These are phyloP conservation scores for Tulasnella sp. DNA, from an alignment of 768 basidiomycete genomes.

Conservation along the genomic window DNA sequence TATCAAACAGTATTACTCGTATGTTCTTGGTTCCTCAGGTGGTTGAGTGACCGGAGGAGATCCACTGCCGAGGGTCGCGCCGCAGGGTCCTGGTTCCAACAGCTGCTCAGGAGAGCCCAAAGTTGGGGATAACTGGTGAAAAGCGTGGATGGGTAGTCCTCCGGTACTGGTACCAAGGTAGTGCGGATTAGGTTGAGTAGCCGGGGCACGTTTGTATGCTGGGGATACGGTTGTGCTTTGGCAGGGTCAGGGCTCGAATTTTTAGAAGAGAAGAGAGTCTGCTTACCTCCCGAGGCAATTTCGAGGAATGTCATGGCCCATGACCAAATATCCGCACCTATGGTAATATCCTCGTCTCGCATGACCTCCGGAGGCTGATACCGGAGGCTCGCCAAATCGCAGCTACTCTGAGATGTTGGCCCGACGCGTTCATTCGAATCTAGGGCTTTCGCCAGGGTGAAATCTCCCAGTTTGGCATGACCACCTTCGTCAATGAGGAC, in stretches of 20 bases:
- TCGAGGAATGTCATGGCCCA: constrained; percentile 22
- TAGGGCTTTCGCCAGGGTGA: constrained; percentile 4
- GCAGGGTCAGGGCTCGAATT: neutral
- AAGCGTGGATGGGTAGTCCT: neutral
- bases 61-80: neutral
- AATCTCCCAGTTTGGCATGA: neutral
- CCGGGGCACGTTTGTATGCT: neutral
- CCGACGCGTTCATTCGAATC: neutral
- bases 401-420: neutral
- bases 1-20: neutral
- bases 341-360: neutral
- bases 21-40: neutral
- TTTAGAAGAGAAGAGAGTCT: no score
- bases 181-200: neutral
- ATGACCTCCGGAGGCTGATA: constrained; percentile 15
- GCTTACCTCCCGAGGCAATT: constrained; percentile 15
- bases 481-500: constrained; percentile 9
- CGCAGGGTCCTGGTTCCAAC: neutral
- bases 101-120: neutral
- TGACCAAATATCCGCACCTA: constrained; percentile 13
- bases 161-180: neutral
- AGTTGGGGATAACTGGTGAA: neutral
- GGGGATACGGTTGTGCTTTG: neutral
- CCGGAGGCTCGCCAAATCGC: neutral
- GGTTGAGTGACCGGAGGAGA: neutral